Evolutionary conservation across 257 asterid species (phyloP).

Genomic region (Solanum paucissectum): DNA sequence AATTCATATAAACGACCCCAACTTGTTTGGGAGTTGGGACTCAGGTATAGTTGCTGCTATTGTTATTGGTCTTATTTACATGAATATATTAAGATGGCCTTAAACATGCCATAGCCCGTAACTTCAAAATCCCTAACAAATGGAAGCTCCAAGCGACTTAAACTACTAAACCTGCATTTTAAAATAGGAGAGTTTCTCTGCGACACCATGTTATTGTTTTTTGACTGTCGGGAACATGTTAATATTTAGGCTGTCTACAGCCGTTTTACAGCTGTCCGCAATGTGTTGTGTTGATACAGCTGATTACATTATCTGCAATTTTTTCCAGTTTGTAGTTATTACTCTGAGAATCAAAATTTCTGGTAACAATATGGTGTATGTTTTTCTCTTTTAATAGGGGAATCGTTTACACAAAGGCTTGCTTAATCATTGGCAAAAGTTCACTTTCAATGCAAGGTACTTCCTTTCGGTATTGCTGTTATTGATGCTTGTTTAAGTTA

Average conservation of each 20-base stretch:
- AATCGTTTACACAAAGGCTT: conserved; percentile 86
- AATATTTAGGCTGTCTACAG: background rate
- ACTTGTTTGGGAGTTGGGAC: background rate
- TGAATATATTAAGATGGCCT: background rate
- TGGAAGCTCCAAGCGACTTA: background rate
- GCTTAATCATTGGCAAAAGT: conserved; percentile 91
- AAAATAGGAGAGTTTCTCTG: background rate
- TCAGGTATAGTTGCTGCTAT: background rate
- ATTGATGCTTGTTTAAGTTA: background rate
- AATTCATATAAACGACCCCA: background rate
- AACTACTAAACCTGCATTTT: background rate
- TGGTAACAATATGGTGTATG: background rate
- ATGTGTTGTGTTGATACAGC: background rate
- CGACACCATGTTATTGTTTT: background rate
- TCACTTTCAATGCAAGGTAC: conserved; percentile 95
- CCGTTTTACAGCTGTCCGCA: background rate
- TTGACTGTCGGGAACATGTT: background rate
- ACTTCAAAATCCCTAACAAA: background rate
- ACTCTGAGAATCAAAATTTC: background rate
- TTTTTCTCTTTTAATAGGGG: conserved; percentile 47
- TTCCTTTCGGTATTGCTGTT: background rate
- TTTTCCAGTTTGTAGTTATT: background rate
- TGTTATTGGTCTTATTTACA: background rate
- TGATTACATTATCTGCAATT: background rate
- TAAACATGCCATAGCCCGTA: background rate